Conservation (phyloP, 2,329 filamentous ascomycete genomes). For the Claviceps cyperi region DNA sequence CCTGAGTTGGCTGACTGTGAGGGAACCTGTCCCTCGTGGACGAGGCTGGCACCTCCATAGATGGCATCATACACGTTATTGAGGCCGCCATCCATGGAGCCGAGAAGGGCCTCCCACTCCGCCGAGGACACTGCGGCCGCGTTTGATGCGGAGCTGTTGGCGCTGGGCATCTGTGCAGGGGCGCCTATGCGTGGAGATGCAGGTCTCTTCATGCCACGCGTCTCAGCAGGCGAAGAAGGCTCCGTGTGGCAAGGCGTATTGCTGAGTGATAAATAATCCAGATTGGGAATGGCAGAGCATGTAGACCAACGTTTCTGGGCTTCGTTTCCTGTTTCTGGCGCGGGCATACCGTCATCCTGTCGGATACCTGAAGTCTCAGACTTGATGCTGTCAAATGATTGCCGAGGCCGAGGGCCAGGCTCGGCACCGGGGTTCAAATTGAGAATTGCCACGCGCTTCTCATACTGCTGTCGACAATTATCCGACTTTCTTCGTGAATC, state of each 20-base stretch:
- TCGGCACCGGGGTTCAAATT: constrained; percentile 22
- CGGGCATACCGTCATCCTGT: constrained; percentile 34
- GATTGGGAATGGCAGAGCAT: constrained; percentile 21
- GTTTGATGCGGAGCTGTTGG: constrained; percentile 14
- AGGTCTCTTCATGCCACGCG: constrained; percentile 24
- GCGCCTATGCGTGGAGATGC: background rate
- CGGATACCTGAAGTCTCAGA: constrained; percentile 10
- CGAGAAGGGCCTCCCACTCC: constrained; percentile 74
- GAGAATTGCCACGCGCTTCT: constrained; percentile 42
- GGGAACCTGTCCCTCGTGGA: constrained; percentile 29
- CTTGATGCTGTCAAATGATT: constrained; percentile 30
- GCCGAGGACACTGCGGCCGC: constrained; percentile 38
- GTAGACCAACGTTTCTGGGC: constrained; percentile 14
- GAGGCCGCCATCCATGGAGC: constrained; percentile 63
- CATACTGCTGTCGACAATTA: constrained; percentile 37
- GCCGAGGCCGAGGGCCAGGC: constrained; percentile 27
- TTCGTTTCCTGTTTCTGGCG: constrained; percentile 27
- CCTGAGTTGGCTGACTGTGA: constrained; percentile 24
- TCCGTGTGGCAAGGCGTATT: constrained; percentile 32
- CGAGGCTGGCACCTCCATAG: constrained; percentile 49
- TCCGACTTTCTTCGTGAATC: constrained; percentile 29
- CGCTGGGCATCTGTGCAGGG: constrained; percentile 1
- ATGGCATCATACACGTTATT: constrained; percentile 77
- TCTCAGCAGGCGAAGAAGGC: constrained; percentile 30
- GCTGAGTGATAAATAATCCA: constrained; percentile 45